Evolutionary conservation across 2,329 filamentous ascomycete genomes (phyloP), one percentile per base, ranked within the genome.

Genomic region (Neophaeococcomyces mojaviensis): DNA sequence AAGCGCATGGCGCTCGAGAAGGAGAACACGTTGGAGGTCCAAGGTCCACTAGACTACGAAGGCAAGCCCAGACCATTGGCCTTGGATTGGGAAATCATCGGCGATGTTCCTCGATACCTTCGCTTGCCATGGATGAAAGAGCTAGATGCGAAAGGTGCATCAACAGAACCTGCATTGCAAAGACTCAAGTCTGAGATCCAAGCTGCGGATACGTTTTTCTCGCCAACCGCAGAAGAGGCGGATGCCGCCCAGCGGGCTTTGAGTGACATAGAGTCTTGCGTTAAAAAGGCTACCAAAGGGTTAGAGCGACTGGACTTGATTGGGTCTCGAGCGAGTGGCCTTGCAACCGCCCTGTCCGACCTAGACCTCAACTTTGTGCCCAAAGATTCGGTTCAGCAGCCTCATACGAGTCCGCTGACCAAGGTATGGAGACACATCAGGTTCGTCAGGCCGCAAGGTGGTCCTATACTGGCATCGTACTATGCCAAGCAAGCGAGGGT

Each of bases 241-340:
- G 50, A 58, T 13, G 56, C 47, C 12, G 56, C 63, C 5, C 41
- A 57, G 16, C 56, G 47, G 6, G 49, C 67, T 3, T 48, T 57
- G 4, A 38, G 44, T 16, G 58, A 64, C 16, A 40, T 69, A 9
- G 41, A 44, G 16, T 5, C 20, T 3, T 36, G n/a, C 8, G 41
- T 37, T n/a, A 36, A 3, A 3, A 32, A 3, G 13, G 13, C 12
- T 22, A 2, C 16, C 18, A 9, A 10, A 10, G 16, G 4, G 13
- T 26, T 44, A 15, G 10, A 12, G 7, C 32, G 33, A 8, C 62
- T 68, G 5, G 65, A 73, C 47, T 49, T 74, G 2, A 73, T 76
- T 48, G 78, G 78, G 15, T 80, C 77, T 7, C 65, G 73, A 46
- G 59, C 61, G 9, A 78, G 71, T 12, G 74, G 75, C 7, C 60